phyloP scores from a whole-genome alignment of 192 early-diverging fungal species.

The Coemansia sp. region DNA sequence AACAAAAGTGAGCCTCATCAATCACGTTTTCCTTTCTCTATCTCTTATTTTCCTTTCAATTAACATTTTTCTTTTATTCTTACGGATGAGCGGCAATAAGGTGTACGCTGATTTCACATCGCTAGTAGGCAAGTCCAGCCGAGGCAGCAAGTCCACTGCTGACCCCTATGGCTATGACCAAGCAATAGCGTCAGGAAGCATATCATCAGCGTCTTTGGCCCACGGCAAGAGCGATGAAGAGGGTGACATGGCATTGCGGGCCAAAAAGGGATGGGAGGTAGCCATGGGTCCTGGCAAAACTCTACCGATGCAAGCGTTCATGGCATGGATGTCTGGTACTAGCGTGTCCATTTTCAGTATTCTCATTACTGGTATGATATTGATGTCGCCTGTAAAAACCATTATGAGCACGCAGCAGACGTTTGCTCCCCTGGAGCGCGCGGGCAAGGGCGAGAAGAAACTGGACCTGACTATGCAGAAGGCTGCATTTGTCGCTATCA shows the following conservation, averaged over 20 bases:
- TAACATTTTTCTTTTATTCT: background rate
- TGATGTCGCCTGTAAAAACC: slow-evolving; percentile 81
- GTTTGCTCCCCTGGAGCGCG: slow-evolving; percentile 77
- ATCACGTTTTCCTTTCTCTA: no score
- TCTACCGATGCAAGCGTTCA: slow-evolving; percentile 96
- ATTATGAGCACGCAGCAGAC: slow-evolving; percentile 71
- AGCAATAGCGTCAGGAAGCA: slow-evolving; percentile 20
- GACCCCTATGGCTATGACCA: slow-evolving; percentile 45
- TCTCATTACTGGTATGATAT: slow-evolving; percentile 94
- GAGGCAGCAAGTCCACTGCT: slow-evolving; percentile 8
- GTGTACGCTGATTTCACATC: slow-evolving; percentile 49
- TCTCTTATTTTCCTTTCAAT: background rate
- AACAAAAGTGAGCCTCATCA: background rate
- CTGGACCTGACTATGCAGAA: slow-evolving; percentile 75
- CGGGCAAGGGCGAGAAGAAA: slow-evolving; percentile 43
- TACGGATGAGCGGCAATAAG: slow-evolving; percentile 11
- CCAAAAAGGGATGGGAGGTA: slow-evolving; percentile 96
- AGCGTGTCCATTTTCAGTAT: slow-evolving; percentile 95
- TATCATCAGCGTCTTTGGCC: slow-evolving; percentile 6
- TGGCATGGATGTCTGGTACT: slow-evolving; percentile 99
- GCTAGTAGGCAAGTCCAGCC: slow-evolving; percentile 25
- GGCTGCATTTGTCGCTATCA: slow-evolving; percentile 78
- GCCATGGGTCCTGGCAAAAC: slow-evolving; percentile 87
- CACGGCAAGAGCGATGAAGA: slow-evolving; percentile 19
- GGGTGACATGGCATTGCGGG: slow-evolving; percentile 38